Base-by-base conservation (phyloP, 78 protist genomes). In the Protostelium mycophagum region DNA sequence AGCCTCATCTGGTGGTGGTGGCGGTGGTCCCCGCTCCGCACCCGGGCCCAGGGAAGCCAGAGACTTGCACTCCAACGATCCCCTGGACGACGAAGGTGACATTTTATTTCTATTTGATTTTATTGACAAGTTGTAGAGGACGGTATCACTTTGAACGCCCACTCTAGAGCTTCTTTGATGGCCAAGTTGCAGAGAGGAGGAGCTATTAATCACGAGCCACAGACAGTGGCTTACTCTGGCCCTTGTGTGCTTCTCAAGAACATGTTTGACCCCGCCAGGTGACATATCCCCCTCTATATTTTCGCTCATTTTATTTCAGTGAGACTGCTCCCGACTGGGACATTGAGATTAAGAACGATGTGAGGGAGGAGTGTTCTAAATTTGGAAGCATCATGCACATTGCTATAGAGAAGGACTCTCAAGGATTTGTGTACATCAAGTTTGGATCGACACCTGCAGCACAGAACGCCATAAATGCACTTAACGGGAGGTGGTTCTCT, bases 341-440 rank as follows among this genome's bases (percentile, higher is more conserved):
- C 86, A 38, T 83, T 9, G 96, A 94, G 63, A 94, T 94, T 36
- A 86, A 93, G 84, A 95, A 92, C 28, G 96, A 94, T 38, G 95
- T 94, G 37, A 83, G 25, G 36, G 96, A 88, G 34, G 95, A 92
- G 83, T 91, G 94, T 84, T 28, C 83, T 35, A 92, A 88, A 29
- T 92, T 84, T 28, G 96, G 94, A 1, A 37, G 35, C 36, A 35
- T 92, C 37, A 36, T 28, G 35, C 93, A 92, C 35, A 91, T 90
- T 88, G 90, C 28, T 90, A 92, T 92, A n/a, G 94, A 92, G 35
- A 91, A 88, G 37, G 37, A 91, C 38, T 1, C 86, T 28, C 0
- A 87, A 84, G 92, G 92, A 87, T 36, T 39, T 63, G 91, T 90
- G 29, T 90, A 90, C 83, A 36, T 90, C 35, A 90, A 89, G 85